phyloP scores from a whole-genome alignment of 164 flowering plant genomes.

The Buxus sempervirens region DNA sequence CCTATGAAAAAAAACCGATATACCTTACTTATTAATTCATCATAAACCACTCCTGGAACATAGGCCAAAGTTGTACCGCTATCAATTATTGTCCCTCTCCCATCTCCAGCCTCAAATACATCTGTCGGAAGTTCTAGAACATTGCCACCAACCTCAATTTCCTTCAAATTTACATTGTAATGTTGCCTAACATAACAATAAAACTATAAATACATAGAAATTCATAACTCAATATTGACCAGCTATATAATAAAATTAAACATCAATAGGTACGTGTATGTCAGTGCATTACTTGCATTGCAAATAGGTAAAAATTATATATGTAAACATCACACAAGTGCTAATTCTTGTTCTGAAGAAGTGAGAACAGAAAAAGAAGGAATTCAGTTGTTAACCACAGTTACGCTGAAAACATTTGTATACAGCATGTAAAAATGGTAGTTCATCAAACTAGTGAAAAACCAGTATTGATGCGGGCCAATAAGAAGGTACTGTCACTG shows the following conservation, averaged over 20 bases:
- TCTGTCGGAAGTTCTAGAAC: constrained; percentile 44
- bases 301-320: not conserved
- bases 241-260: not conserved
- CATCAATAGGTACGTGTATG: not conserved
- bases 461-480: too few relatives aligned
- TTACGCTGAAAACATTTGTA: too few relatives aligned
- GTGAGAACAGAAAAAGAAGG: not conserved
- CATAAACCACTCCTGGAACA: constrained; percentile 58
- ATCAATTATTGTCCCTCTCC: constrained; percentile 59
- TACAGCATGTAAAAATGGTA: too few relatives aligned
- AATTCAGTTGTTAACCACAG: too few relatives aligned
- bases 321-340: not conserved
- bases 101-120: constrained; percentile 37
- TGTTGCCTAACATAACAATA: constrained; percentile 43
- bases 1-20: not conserved
- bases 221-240: constrained; percentile 2
- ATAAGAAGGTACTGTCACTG: too few relatives aligned
- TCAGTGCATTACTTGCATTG: not conserved
- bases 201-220: constrained; percentile 3
- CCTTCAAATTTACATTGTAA: constrained; percentile 67
- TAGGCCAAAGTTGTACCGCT: constrained; percentile 81
- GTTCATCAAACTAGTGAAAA: too few relatives aligned
- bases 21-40: constrained; percentile 48
- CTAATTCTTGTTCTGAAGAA: not conserved
- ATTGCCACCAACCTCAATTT: constrained; percentile 49